Conservation (phyloP, 768 basidiomycete species). For the Thelephora aurantiotincta region DNA sequence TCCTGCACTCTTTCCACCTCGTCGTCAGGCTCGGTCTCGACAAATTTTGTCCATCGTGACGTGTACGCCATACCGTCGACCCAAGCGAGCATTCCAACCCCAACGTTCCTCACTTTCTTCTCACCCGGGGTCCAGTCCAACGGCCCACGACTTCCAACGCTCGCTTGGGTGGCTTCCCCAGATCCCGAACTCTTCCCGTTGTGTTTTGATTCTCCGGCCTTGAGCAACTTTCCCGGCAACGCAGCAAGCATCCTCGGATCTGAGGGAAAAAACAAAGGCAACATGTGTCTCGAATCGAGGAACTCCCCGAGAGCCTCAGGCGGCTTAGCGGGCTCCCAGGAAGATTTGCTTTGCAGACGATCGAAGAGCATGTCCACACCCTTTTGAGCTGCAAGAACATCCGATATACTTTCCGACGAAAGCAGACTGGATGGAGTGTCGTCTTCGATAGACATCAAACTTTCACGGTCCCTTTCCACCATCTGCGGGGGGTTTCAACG, state of each 20-base stretch:
- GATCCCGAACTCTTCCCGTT: slow-evolving; percentile 14
- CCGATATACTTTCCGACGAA: slow-evolving; percentile 17
- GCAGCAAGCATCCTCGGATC: slow-evolving; percentile 69
- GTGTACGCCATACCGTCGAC: slow-evolving; percentile 54
- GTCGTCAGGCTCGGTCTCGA: slow-evolving; percentile 26
- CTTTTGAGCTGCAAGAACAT: slow-evolving; percentile 26
- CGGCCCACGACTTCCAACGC: slow-evolving; percentile 21
- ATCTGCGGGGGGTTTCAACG: slow-evolving; percentile 38
- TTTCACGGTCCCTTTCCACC: slow-evolving; percentile 52
- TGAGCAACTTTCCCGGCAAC: slow-evolving; percentile 33
- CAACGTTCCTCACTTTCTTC: slow-evolving; percentile 46
- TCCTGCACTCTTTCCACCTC: slow-evolving; percentile 23
- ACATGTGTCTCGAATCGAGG: slow-evolving; percentile 86
- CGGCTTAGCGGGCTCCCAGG: slow-evolving; percentile 68
- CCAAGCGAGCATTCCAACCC: slow-evolving; percentile 46
- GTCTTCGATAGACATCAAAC: slow-evolving; percentile 37
- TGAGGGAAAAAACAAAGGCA: slow-evolving; percentile 74
- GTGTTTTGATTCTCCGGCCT: slow-evolving; percentile 18
- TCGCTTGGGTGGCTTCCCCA: slow-evolving; percentile 24
- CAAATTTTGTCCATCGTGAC: slow-evolving; percentile 41
- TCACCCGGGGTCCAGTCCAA: slow-evolving; percentile 48
- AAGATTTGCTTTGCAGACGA: slow-evolving; percentile 40
- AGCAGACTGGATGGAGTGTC: slow-evolving; percentile 15
- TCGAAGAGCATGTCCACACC: slow-evolving; percentile 77
- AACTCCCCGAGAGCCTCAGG: slow-evolving; percentile 83